These are phyloP conservation scores for Neurospora sp. DNA, from an alignment of 495 filamentous ascomycete species.

Conservation along the genomic window DNA sequence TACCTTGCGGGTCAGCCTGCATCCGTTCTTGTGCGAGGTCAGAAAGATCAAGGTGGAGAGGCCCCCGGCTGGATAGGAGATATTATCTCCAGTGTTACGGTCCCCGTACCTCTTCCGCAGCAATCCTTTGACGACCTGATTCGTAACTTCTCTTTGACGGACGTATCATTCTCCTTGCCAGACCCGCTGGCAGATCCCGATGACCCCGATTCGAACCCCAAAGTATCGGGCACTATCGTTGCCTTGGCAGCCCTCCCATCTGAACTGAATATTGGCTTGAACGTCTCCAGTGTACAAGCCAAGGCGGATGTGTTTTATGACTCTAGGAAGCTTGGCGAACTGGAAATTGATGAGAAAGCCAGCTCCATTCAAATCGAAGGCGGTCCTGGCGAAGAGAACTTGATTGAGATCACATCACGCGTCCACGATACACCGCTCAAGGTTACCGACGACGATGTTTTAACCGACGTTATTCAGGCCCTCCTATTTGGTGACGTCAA, in stretches of 20 bases:
- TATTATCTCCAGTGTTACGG: slow-evolving; percentile 67
- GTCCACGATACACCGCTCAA: slow-evolving; percentile 71
- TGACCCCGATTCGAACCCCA: slow-evolving; percentile 62
- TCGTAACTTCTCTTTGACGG: slow-evolving; percentile 70
- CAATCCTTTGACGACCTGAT: slow-evolving; percentile 70
- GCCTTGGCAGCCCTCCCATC: slow-evolving; percentile 67
- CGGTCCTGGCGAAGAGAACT: slow-evolving; percentile 39
- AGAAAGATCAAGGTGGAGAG: slow-evolving; percentile 48
- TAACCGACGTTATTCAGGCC: slow-evolving; percentile 63
- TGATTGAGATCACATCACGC: slow-evolving; percentile 58
- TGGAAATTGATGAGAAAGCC: slow-evolving; percentile 61
- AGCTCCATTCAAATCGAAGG: slow-evolving; percentile 62
- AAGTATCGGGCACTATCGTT: slow-evolving; percentile 70
- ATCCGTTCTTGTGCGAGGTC: slow-evolving; percentile 71
- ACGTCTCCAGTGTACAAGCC: slow-evolving; percentile 65
- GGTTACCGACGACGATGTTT: slow-evolving; percentile 65
- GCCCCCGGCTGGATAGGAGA: slow-evolving; percentile 75
- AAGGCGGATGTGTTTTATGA: slow-evolving; percentile 70
- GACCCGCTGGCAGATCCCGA: slow-evolving; percentile 64
- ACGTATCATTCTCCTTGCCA: slow-evolving; percentile 78
- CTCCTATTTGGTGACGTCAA: slow-evolving; percentile 60
- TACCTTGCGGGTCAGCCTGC: slow-evolving; percentile 73
- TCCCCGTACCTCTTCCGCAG: slow-evolving; percentile 78
- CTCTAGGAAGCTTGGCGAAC: slow-evolving; percentile 59
- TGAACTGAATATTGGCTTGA: slow-evolving; percentile 73